phyloP scores from a whole-genome alignment of 164 flowering plant genomes.

The Annona squamosa region DNA sequence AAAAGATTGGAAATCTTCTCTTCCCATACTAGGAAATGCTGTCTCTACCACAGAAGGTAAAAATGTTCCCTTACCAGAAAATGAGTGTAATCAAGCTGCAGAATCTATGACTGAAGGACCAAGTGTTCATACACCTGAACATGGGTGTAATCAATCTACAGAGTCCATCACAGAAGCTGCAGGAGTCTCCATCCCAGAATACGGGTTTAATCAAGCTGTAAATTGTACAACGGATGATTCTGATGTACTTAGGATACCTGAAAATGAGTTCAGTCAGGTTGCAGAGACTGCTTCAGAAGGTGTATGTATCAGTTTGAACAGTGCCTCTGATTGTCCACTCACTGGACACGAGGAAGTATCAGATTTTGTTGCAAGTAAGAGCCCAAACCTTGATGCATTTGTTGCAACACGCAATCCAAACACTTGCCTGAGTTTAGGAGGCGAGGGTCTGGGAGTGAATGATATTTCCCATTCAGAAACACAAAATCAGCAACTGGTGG shows the following conservation, averaged over 20 bases:
- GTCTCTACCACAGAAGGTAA: conserved; percentile 11
- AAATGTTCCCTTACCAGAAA: too few relatives aligned
- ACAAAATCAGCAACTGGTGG: conserved; percentile 8
- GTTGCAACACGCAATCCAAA: conserved; percentile 3
- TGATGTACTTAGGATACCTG: too few relatives aligned
- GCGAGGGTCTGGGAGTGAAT: conserved; percentile 10
- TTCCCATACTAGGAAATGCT: conserved; percentile 22
- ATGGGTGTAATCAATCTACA: too few relatives aligned
- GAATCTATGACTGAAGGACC: too few relatives aligned
- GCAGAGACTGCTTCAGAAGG: background rate
- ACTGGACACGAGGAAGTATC: conserved; percentile 23
- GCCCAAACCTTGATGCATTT: conserved; percentile 6
- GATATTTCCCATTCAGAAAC: conserved; percentile 9
- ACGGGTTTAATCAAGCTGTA: too few relatives aligned
- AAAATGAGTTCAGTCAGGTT: too few relatives aligned
- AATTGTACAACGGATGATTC: too few relatives aligned
- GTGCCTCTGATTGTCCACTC: conserved; percentile 1
- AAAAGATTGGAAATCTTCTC: conserved; percentile 61
- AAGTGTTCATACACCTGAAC: too few relatives aligned
- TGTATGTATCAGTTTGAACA: conserved; percentile 8
- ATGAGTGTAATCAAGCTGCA: too few relatives aligned
- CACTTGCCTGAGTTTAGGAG: background rate
- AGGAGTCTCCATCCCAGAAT: too few relatives aligned
- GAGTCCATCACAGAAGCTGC: too few relatives aligned
- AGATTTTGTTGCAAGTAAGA: conserved; percentile 7